These are phyloP conservation scores for Pythium insidiosum DNA, from an alignment of 352 stramenopile genomes.

Conservation along the genomic window DNA sequence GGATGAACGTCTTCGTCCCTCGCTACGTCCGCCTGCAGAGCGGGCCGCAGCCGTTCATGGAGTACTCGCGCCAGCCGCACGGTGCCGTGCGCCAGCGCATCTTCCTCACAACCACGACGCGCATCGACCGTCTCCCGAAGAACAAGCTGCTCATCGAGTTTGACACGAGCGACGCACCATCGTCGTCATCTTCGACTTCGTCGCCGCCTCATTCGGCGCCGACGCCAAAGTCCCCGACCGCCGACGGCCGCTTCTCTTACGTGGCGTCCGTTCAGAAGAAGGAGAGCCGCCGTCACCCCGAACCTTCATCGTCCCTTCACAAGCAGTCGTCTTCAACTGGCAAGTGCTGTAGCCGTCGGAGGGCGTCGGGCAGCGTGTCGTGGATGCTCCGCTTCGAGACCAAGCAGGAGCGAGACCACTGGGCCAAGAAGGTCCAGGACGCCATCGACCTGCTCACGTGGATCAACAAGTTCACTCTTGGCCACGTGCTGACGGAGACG, in stretches of 20 bases:
- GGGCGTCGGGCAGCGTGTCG: slow-evolving; percentile 38
- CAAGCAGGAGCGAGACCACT: slow-evolving; percentile 59
- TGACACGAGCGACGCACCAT: no score
- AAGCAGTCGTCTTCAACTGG: no score
- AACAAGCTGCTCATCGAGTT: slow-evolving; percentile 70
- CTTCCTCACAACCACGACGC: slow-evolving; percentile 47
- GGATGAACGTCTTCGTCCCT: slow-evolving; percentile 74
- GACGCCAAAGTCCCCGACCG: slow-evolving; percentile 1
- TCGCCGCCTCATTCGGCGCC: background rate
- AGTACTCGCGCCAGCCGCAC: slow-evolving; percentile 47
- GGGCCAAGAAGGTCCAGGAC: slow-evolving; percentile 59
- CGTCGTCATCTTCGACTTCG: no score
- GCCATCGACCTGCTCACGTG: slow-evolving; percentile 50
- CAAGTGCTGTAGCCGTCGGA: no score
- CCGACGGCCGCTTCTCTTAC: no score
- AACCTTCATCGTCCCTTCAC: slow-evolving; percentile 7
- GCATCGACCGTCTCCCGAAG: slow-evolving; percentile 50
- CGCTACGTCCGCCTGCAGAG: slow-evolving; percentile 53
- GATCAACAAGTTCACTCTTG: slow-evolving; percentile 67
- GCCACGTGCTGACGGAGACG: slow-evolving; percentile 43
- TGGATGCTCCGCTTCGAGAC: slow-evolving; percentile 68
- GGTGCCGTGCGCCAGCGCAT: slow-evolving; percentile 53
- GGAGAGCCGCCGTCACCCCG: slow-evolving; percentile 7
- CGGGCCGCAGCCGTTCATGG: slow-evolving; percentile 50
- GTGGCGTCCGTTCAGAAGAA: slow-evolving; percentile 17